Evolutionary conservation across 1,139 yeast genomes (phyloP).

Genomic region (Chernovozyma sophiae-reginae): DNA sequence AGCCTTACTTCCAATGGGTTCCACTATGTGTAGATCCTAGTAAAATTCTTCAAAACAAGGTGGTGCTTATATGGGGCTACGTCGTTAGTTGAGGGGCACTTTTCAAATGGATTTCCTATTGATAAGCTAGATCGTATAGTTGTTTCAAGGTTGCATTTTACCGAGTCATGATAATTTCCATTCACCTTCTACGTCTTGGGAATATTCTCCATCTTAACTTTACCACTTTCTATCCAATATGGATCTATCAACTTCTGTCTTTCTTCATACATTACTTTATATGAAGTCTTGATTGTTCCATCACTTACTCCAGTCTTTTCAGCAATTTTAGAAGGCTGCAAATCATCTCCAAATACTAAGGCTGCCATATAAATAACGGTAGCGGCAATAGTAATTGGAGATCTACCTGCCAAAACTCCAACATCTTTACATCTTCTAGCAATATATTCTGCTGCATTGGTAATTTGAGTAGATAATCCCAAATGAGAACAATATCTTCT

Average conservation of each 20-base stretch:
- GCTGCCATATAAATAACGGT: conserved; percentile 96
- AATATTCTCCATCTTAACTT: conserved; percentile 56
- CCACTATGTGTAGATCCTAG: too few species aligned
- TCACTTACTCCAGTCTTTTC: conserved; percentile 97
- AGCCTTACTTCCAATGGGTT: too few species aligned
- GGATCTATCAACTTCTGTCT: conserved; percentile 74
- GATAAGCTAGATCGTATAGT: too few species aligned
- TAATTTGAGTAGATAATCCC: conserved; percentile 79
- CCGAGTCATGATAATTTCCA: too few species aligned
- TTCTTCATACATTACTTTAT: conserved; percentile 76
- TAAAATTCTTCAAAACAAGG: too few species aligned
- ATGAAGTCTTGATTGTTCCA: conserved; percentile 93
- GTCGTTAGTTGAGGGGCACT: too few species aligned
- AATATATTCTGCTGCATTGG: conserved; percentile 91
- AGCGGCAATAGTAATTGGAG: conserved; percentile 97
- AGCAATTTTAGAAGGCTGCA: conserved; percentile 75
- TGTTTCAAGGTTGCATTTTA: too few species aligned
- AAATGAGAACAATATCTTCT: conserved; percentile 94
- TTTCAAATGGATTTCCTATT: too few species aligned
- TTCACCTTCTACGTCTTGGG: too few species aligned
- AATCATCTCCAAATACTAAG: conserved; percentile 66
- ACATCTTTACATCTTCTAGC: conserved; percentile 86
- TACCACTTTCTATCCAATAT: conserved; percentile 70
- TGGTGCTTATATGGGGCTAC: too few species aligned
- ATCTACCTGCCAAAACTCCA: conserved; percentile 93